Conservation (phyloP, 73 alveolate genomes). For the Symbiodinium natans region DNA sequence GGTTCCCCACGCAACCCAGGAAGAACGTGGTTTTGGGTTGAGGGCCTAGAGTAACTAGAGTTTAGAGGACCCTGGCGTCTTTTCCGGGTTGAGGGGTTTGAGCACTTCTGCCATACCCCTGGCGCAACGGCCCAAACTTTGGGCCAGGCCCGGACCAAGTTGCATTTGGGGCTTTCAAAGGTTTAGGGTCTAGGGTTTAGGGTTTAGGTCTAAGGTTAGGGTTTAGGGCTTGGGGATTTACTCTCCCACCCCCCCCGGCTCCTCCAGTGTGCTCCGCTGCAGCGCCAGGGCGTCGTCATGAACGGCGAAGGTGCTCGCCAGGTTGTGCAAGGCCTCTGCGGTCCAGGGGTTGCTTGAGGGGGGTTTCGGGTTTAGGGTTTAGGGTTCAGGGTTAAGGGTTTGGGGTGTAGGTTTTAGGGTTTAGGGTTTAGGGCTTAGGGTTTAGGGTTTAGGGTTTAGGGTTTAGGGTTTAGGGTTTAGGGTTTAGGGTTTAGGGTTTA, state of each 20-base stretch:
- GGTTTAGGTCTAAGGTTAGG: too few species aligned
- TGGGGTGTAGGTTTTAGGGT: background rate
- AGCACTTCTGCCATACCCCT: too few species aligned
- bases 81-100: too few species aligned
- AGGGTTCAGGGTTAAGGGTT: background rate
- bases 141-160: too few species aligned
- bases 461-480: background rate
- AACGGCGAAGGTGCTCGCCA: background rate
- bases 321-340: background rate
- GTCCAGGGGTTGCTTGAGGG: too few species aligned
- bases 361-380: background rate
- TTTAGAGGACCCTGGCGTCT: too few species aligned
- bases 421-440: background rate
- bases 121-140: too few species aligned
- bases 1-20: too few species aligned
- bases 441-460: background rate
- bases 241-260: background rate
- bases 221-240: background rate
- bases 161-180: too few species aligned
- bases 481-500: background rate
- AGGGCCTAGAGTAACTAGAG: too few species aligned
- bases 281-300: background rate
- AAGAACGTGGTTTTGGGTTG: too few species aligned
- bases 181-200: too few species aligned
- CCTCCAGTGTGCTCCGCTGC: constrained; percentile 2